A percentile compares a stretch with the other conserved stretches of the same genome.
Conservation (phyloP, 768 basidiomycete genomes). For the Xerocomus spinulosus region DNA sequence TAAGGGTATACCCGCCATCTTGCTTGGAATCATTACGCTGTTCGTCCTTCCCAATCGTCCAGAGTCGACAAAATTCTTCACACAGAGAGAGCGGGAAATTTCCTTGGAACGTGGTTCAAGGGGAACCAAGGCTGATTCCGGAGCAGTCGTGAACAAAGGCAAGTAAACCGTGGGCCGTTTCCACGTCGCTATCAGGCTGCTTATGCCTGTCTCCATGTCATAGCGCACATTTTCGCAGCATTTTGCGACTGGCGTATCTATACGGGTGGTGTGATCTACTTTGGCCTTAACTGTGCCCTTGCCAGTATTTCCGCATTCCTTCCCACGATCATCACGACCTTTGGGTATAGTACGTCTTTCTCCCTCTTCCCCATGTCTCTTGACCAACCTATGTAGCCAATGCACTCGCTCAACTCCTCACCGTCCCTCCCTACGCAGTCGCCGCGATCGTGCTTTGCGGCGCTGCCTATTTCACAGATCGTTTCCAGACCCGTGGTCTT, state of each 20-base stretch:
- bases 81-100: constrained; percentile 46
- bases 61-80: constrained; percentile 61
- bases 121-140: constrained; percentile 59
- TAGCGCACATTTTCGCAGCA: constrained; percentile 60
- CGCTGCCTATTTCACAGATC: constrained; percentile 61
- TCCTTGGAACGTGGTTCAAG: constrained; percentile 67
- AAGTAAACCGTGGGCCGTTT: too few relatives aligned
- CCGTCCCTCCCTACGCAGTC: constrained; percentile 78
- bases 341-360: constrained; percentile 58
- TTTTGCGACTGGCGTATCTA: constrained; percentile 72
- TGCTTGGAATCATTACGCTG: constrained; percentile 55
- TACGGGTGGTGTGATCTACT: constrained; percentile 67
- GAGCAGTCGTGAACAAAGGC: constrained; percentile 63
- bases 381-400: constrained; percentile 38
- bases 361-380: neutral
- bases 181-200: too few relatives aligned
- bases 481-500: constrained; percentile 54
- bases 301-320: constrained; percentile 81
- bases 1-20: constrained; percentile 63
- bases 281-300: constrained; percentile 70
- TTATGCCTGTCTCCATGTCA: constrained; percentile 2
- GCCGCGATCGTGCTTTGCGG: constrained; percentile 57
- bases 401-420: constrained; percentile 65
- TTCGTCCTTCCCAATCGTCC: constrained; percentile 66
- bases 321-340: constrained; percentile 73